Base-by-base conservation (phyloP, 2,329 filamentous ascomycete genomes). In the Fusarium burgessii region DNA sequence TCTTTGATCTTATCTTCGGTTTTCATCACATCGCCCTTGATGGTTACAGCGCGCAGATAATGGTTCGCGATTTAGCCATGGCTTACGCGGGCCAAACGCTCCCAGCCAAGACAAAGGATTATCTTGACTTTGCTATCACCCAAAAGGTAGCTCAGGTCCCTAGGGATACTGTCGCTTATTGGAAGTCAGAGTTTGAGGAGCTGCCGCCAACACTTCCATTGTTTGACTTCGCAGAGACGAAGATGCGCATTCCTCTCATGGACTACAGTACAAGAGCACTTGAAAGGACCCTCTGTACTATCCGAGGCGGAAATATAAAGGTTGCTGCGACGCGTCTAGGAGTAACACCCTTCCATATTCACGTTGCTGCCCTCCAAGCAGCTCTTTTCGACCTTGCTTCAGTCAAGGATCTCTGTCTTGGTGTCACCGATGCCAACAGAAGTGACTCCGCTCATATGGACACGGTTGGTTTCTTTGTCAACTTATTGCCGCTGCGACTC, bases 371-470 rank as follows among this genome's bases (percentile, higher is more conserved):
- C 1, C 62, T 70, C 14, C 45, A 67, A n/a, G 52, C 42, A 5
- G 46, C 68, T 5, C 55, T 70, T 20, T 68, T 33, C 18, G 46
- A 59, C 9, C 50, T 59, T 1, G 23, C 46, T 9, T 52, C 58
- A 8, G 36, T n/a, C 18, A 43, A 55, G 3, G 67, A 70, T 36
- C 23, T 68, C 18, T 59, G 50, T 7, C 61, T 70, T 32, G 64
- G 64, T 10, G 52, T 68, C 3, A 62, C 67, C 4, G 67, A 70
- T 29, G 63, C 58, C 6, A 70, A 70, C 25, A 58, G 54, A n/a
- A 47, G 42, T 15, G 46, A 70, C 8, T 51, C 42, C 7, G n/a
- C 62, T 13, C 29, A 54, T 11, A 40, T 55, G 10, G 49, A 70
- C 6, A 49, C 50, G 6, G 36, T 70, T 23, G 67, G 67, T 3